A percentile compares a stretch with the other conserved stretches of the same genome.
These are phyloP conservation scores for Sugiyamaella valdiviana DNA, from an alignment of 805 yeast species.

Conservation along the genomic window DNA sequence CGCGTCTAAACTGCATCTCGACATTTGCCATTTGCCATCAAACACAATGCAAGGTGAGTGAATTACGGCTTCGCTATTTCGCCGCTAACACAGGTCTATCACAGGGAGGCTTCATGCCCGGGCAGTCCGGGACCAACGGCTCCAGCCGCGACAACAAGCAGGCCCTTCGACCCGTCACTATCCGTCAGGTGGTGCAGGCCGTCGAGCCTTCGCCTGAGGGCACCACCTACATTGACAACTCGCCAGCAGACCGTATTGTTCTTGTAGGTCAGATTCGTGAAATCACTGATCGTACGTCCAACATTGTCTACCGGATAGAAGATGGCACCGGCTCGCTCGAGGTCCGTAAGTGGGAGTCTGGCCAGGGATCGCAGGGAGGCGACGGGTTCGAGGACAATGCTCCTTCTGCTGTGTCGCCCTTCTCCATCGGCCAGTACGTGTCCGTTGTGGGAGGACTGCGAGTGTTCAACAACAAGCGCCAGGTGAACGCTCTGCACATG, in stretches of 20 bases:
- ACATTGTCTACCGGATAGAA: conserved; percentile 45
- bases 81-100: conserved; percentile 7
- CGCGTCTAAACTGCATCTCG: background rate
- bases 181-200: conserved; percentile 54
- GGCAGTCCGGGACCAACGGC: conserved; percentile 1
- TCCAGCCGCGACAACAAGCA: conserved; percentile 2
- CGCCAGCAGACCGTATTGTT: conserved; percentile 48
- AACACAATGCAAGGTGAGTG: conserved; percentile 1
- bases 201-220: conserved; percentile 49
- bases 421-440: conserved; percentile 42
- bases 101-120: conserved; percentile 13
- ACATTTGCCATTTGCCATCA: background rate
- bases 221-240: conserved; percentile 46
- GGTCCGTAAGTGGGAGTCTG: conserved; percentile 46
- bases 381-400: conserved; percentile 28
- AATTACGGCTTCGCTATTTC: background rate
- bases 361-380: conserved; percentile 15
- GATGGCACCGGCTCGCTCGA: conserved; percentile 62
- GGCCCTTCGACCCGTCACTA: conserved; percentile 48
- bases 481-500: conserved; percentile 44
- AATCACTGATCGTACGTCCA: conserved; percentile 37
- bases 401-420: conserved; percentile 25
- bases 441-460: conserved; percentile 42
- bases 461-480: conserved; percentile 46
- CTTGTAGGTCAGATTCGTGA: conserved; percentile 54